These are phyloP conservation scores for Coniochaeta ligniaria DNA, from an alignment of 2,329 filamentous ascomycete species.

Conservation along the genomic window DNA sequence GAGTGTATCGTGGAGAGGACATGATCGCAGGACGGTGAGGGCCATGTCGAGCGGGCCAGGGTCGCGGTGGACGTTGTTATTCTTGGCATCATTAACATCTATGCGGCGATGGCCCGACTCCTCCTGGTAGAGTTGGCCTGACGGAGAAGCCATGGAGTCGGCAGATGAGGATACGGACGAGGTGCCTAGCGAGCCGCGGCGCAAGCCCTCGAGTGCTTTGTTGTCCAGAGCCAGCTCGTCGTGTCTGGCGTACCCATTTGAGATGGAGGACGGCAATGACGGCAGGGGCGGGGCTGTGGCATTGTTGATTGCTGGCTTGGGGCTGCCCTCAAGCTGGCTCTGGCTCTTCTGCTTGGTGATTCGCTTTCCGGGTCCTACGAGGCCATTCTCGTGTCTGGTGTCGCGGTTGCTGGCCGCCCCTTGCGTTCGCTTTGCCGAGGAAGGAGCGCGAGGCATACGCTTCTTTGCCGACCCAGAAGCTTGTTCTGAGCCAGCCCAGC, in stretches of 20 bases:
- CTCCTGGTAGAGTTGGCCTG: constrained; percentile 9
- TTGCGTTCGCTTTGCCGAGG: constrained; percentile 55
- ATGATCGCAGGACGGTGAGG: constrained; percentile 80
- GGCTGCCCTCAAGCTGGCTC: constrained; percentile 30
- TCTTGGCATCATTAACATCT: constrained; percentile 63
- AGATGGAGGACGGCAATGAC: constrained; percentile 22
- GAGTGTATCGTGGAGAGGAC: constrained; percentile 89
- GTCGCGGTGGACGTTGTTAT: constrained; percentile 61
- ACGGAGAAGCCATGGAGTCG: constrained; percentile 34
- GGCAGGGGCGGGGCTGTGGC: constrained; percentile 16
- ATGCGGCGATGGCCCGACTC: constrained; percentile 56
- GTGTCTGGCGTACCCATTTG: constrained; percentile 25
- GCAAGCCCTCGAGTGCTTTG: constrained; percentile 31
- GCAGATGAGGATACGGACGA: constrained; percentile 49
- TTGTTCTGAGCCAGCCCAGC: constrained; percentile 33
- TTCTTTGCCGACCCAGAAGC: constrained; percentile 33
- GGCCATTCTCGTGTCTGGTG: constrained; percentile 78
- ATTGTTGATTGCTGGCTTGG: constrained; percentile 16
- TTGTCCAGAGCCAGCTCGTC: constrained; percentile 33
- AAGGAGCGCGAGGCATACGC: constrained; percentile 55
- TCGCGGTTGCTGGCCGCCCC: constrained; percentile 59
- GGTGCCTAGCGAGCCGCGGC: constrained; percentile 41
- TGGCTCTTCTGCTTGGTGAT: constrained; percentile 37
- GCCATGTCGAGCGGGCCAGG: constrained; percentile 69
- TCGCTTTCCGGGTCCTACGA: constrained; percentile 71